Evolutionary conservation across 331 rosid species (phyloP), one percentile per base, ranked within the genome.

Genomic region (Pyracantha coccinea): DNA sequence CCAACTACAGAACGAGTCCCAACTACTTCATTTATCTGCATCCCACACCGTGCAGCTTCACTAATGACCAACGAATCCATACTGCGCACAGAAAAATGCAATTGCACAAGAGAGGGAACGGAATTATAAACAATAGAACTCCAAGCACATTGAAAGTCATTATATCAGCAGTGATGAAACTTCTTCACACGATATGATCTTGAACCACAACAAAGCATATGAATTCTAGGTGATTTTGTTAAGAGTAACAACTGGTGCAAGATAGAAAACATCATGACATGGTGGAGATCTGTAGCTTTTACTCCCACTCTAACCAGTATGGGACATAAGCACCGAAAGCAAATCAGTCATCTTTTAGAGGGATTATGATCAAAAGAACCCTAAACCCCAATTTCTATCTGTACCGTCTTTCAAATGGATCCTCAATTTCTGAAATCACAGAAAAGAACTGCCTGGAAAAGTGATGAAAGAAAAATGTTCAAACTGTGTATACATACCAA

Each of bases 11-110:
- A 41, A 41, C 90, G 87, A 15, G 96, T 93, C 70, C 89, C 94
- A n/a, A 47, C 73, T 50, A 91, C 78, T 83, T 91, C 98, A 31
- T 74, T 89, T 87, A 93, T 89, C 79, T 77, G 85, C 93, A 93
- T 66, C 65, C 77, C 73, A 19, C 73, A 85, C 87, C 73, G 84
- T 23, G 79, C 79, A 81, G 94, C 96, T 83, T 93, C 94, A 58
- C 66, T 69, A 17, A 80, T 3, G 57, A 89, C 86, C 94, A 91
- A 69, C 6, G 77, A 71, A 79, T 93, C 97, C 96, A 93, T 93
- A 77, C 98, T 93, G 57, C 20, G 0, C 57, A 74, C 85, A 79
- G 21, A 65, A 70, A 73, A 45, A 11, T 13, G 23, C 41, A 62
- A 62, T 66, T 24, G 28, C 21, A 53, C 52, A 23, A 33, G 64